Percentiles rank a stretch among this genome's conserved stretches.
Conservation (phyloP, 352 stramenopile species). For the Globisporangium viniferum region DNA sequence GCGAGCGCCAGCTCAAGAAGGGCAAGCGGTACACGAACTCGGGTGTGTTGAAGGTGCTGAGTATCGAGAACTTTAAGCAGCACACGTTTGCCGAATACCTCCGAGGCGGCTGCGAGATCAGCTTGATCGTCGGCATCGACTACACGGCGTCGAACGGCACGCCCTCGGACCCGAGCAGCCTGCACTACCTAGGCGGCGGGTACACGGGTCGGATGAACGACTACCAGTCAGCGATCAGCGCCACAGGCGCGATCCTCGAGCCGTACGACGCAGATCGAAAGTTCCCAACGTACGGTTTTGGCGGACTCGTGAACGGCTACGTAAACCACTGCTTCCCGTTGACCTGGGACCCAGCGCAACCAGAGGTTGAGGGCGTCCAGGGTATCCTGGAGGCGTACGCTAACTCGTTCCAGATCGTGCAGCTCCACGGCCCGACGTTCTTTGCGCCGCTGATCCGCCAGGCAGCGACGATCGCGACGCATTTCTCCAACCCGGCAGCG, state of each 20-base stretch:
- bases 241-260: conserved; percentile 65
- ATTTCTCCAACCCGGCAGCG: conserved; percentile 28
- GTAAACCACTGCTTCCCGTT: conserved; percentile 68
- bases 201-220: conserved; percentile 67
- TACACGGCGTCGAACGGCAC: conserved; percentile 73
- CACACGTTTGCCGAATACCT: conserved; percentile 75
- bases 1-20: conserved; percentile 60
- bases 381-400: conserved; percentile 63
- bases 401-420: conserved; percentile 61
- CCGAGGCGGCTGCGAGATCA: conserved; percentile 66
- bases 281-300: conserved; percentile 83
- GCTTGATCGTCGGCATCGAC: conserved; percentile 79
- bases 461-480: conserved; percentile 53
- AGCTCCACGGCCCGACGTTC: conserved; percentile 70
- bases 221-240: conserved; percentile 74
- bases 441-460: conserved; percentile 78
- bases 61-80: conserved; percentile 58
- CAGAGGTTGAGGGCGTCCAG: conserved; percentile 57
- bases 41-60: conserved; percentile 52
- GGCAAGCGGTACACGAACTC: conserved; percentile 77
- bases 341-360: conserved; percentile 33
- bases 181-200: conserved; percentile 59
- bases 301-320: conserved; percentile 54
- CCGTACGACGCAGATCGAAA: conserved; percentile 72
- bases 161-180: conserved; percentile 37